Evolutionary conservation across 495 filamentous ascomycete species (phyloP).

Genomic region (Penicillium diatomitis): DNA sequence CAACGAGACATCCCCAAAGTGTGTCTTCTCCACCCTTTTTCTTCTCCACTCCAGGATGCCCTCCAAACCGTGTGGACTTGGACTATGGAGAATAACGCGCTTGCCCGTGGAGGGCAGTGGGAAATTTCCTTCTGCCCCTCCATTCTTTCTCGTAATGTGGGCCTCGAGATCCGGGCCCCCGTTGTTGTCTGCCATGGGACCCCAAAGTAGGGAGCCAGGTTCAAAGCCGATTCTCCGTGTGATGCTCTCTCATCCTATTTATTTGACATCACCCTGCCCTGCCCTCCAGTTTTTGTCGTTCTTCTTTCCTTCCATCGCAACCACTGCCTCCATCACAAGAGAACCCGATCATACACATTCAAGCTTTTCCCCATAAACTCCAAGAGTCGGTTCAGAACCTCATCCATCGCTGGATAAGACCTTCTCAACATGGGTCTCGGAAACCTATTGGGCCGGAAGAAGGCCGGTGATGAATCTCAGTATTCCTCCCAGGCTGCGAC

Average conservation of each 20-base stretch:
- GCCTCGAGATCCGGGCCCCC: constrained; percentile 32
- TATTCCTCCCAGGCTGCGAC: constrained; percentile 30
- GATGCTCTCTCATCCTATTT: constrained; percentile 8
- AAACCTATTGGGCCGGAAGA: constrained; percentile 25
- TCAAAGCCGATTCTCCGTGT: constrained; percentile 14
- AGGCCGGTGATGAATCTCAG: constrained; percentile 22
- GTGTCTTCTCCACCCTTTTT: constrained; percentile 15
- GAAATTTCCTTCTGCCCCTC: constrained; percentile 21
- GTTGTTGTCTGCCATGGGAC: constrained; percentile 27
- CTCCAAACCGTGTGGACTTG: constrained; percentile 12
- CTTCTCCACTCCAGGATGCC: constrained; percentile 12
- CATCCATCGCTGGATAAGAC: constrained; percentile 1
- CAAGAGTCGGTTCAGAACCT: background rate
- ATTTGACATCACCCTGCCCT: constrained; percentile 9
- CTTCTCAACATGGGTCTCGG: constrained; percentile 29
- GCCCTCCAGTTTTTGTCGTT: constrained; percentile 4
- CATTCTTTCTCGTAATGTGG: constrained; percentile 11
- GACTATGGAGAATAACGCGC: background rate
- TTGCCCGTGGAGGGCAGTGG: background rate
- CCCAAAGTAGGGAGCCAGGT: constrained; percentile 12
- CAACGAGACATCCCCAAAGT: background rate
- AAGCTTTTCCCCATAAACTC: no score
- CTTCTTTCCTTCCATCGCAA: constrained; percentile 6
- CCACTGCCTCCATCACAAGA: background rate
- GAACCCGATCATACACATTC: no score